A percentile compares a stretch with the other conserved stretches of the same genome.
Conservation (phyloP, 2,329 filamentous ascomycete genomes). For the Malbranchea zuffiana region DNA sequence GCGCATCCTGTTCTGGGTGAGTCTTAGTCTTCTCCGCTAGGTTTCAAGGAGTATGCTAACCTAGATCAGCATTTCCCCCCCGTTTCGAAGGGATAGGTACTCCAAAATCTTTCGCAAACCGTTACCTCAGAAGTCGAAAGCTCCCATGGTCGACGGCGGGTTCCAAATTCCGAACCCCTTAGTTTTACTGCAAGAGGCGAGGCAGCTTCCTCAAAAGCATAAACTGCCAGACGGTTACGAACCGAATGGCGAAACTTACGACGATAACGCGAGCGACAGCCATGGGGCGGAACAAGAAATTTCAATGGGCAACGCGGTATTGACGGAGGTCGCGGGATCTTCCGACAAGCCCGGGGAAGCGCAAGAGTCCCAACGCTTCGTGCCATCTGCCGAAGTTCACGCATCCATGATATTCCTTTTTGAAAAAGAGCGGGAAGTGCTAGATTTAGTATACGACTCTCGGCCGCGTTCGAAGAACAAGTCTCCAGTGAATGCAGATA, state of each 20-base stretch:
- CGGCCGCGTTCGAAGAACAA: conserved; percentile 52
- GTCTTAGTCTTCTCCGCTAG: conserved; percentile 13
- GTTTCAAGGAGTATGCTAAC: conserved; percentile 15
- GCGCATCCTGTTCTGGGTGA: conserved; percentile 51
- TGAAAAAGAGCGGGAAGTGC: conserved; percentile 71
- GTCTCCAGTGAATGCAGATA: conserved; percentile 58
- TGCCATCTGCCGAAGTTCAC: conserved; percentile 73
- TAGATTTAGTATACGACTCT: conserved; percentile 75
- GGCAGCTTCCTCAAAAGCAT: conserved; percentile 28
- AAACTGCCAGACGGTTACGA: conserved; percentile 14
- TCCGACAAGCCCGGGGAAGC: conserved; percentile 20
- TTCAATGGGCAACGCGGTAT: conserved; percentile 41
- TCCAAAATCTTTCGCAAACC: conserved; percentile 89
- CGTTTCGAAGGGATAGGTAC: conserved; percentile 78
- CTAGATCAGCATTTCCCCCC: conserved; percentile 62
- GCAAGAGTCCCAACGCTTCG: conserved; percentile 55
- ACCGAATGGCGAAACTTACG: conserved; percentile 18
- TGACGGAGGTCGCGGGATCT: conserved; percentile 20
- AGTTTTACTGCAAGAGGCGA: conserved; percentile 44
- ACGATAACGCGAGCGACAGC: conserved; percentile 45
- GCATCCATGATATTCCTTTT: conserved; percentile 71
- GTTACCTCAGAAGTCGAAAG: conserved; percentile 61
- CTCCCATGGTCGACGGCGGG: conserved; percentile 60
- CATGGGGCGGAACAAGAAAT: conserved; percentile 51
- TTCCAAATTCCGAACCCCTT: conserved; percentile 63